Evolutionary conservation across 129 eudicot species (phyloP), one percentile per base, ranked within the genome.

Genomic region (Flaveria ramosissima): DNA sequence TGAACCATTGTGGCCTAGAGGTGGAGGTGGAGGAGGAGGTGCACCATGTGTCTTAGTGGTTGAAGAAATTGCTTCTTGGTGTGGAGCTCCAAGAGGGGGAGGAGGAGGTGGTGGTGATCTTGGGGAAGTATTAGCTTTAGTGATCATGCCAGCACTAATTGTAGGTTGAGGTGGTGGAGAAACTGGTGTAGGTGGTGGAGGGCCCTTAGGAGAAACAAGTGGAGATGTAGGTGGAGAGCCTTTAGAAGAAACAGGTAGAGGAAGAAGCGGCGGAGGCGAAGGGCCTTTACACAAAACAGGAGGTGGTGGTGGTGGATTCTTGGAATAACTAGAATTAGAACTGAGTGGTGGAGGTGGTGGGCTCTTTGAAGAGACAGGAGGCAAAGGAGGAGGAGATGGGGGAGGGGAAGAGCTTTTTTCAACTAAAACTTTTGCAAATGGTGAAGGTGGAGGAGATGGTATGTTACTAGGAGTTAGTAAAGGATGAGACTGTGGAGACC

Each of bases 1-100:
- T 5, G 41, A 36, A 36, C 41, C 41, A 36, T 4, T 36, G 41
- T 36, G 41, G 41, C 41, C 7, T 36, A 36, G 6, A 9, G 86
- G 88, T 48, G 88, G 87, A 11, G 84, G 88, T 16, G 85, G 88
- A 3, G 85, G 75, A n/a, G 82, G 41, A 36, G 6, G 78, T 72
- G 69, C 48, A 65, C 79, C 68, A 52, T 50, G 57, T 9, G 83
- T 77, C 78, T 71, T 72, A 52, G 19, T 64, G n/a, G 50, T 36
- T 60, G 73, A 62, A 55, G 83, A 61, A 71, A 64, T 9, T 62
- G 73, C 14, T 71, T 77, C 82, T 59, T 63, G 83, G 32, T 13
- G 83, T 68, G 73, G 73, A 50, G 53, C 52, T 47, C 82, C 82
- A 23, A 60, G 69, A 66, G 85, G 75, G 19, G 80, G 84, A 43